These are phyloP conservation scores for Colletotrichum salicis DNA, from an alignment of 2,329 filamentous ascomycete species.

Conservation along the genomic window DNA sequence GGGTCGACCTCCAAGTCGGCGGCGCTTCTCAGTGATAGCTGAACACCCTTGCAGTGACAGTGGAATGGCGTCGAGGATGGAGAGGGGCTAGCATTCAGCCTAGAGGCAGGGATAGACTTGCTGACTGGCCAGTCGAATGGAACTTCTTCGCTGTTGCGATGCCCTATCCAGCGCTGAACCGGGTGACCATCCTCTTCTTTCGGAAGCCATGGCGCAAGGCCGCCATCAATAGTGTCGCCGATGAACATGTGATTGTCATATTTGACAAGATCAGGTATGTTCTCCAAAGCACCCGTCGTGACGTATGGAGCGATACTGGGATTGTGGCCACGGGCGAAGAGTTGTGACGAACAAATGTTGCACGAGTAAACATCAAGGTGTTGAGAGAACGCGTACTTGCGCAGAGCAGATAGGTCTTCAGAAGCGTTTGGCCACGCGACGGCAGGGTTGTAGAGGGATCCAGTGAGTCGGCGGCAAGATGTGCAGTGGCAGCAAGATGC, in stretches of 20 bases:
- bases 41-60: constrained; percentile 59
- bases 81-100: not conserved
- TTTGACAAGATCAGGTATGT: constrained; percentile 45
- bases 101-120: constrained; percentile 21
- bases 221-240: constrained; percentile 63
- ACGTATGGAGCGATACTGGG: constrained; percentile 41
- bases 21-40: constrained; percentile 50
- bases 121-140: constrained; percentile 44
- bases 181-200: constrained; percentile 40
- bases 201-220: constrained; percentile 58
- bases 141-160: constrained; percentile 40
- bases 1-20: constrained; percentile 43
- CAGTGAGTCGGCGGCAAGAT: constrained; percentile 59
- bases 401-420: constrained; percentile 43
- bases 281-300: constrained; percentile 51
- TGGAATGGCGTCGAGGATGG: constrained; percentile 47
- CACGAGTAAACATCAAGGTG: constrained; percentile 53
- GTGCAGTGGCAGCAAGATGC: constrained; percentile 59
- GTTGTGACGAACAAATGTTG: constrained; percentile 52
- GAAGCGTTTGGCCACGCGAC: constrained; percentile 51
- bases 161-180: constrained; percentile 42
- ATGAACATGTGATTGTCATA: constrained; percentile 55
- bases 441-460: constrained; percentile 50
- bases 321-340: constrained; percentile 51
- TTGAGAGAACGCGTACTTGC: constrained; percentile 49